Evolutionary conservation across 2,329 filamentous ascomycete genomes (phyloP), one percentile per base, ranked within the genome.

Genomic region (Trichoderma guizhouense): DNA sequence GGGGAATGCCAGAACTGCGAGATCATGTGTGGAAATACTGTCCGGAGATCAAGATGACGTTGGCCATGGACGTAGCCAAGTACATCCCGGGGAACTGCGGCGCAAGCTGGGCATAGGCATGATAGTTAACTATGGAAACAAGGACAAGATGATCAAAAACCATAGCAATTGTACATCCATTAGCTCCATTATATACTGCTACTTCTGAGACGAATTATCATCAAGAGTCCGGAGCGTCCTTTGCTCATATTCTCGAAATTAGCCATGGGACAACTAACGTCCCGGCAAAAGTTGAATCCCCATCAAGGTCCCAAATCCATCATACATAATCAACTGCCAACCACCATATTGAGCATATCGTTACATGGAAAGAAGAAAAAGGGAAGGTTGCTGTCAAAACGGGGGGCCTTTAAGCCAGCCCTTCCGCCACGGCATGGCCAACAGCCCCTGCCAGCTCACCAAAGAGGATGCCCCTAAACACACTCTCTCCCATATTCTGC

Each of bases 381-480:
- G 18, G 43, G 12, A 18, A 3, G 12, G 18, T 14, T 26, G 32
- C 34, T 39, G 15, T 2, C 5, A 36, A 18, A 32, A 18, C 24
- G 7, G 2, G 15, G 24, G 32, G 4, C 24, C 2, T 21, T 53
- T 51, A 71, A 58, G 62, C 69, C 51, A 71, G 30, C 64, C 76
- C 71, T 80, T 77, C 83, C 43, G 79, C 83, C 67, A 88, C 83
- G 61, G 86, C 84, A 34, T 82, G 83, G 6, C 89, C 87, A 18
- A 92, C 88, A 66, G 86, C 82, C 2, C 88, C 91, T 1, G 88
- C 92, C 74, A 93, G 84, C 81, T 94, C 88, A 24, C 90, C 88
- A 81, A 97, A 97, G 74, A 97, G 83, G 36, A 97, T 88, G 3
- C 93, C 92, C 81, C 91, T 90, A 75, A 97, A 87, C 34, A 96